Conservation (phyloP, 345 rosid genomes). For the Raphanus raphanistrum region DNA sequence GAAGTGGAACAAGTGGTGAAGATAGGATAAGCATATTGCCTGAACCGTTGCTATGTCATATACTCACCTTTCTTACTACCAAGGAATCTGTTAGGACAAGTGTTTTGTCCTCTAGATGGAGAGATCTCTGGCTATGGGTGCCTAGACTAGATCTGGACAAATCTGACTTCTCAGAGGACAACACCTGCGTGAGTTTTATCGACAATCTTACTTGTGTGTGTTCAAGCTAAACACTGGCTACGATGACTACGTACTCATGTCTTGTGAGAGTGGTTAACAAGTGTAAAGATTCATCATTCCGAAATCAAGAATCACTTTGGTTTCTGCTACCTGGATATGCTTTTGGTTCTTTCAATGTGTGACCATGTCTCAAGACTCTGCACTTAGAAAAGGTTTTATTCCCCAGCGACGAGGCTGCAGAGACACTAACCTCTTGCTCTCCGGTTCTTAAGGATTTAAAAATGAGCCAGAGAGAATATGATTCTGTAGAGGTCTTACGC, state of each 20-base stretch:
- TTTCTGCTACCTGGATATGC: background rate
- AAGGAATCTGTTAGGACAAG: slow-evolving; percentile 14
- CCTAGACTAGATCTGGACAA: slow-evolving; percentile 13
- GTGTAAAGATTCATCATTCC: slow-evolving; percentile 20
- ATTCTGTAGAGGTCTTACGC: background rate
- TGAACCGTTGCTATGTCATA: slow-evolving; percentile 17
- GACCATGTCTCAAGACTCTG: slow-evolving; percentile 7
- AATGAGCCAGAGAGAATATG: background rate
- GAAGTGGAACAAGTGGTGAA: slow-evolving; percentile 10
- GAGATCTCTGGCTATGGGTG: slow-evolving; percentile 14
- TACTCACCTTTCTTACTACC: slow-evolving; percentile 19
- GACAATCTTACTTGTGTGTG: slow-evolving; percentile 13
- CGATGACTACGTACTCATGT: background rate
- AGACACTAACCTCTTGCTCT: background rate
- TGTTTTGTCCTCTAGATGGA: slow-evolving; percentile 29
- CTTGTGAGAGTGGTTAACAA: slow-evolving; percentile 1
- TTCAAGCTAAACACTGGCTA: slow-evolving; percentile 21
- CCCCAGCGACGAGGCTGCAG: background rate
- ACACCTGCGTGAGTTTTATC: background rate
- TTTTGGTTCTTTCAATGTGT: background rate
- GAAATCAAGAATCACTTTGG: slow-evolving; percentile 11
- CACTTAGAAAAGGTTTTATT: background rate
- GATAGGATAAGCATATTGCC: slow-evolving; percentile 26
- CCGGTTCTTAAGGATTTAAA: slow-evolving; percentile 7
- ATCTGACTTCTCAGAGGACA: slow-evolving; percentile 13